These are phyloP conservation scores for Dendrocalamus latiflorus DNA, from an alignment of 202 grass and related monocot genomes.

Conservation along the genomic window DNA sequence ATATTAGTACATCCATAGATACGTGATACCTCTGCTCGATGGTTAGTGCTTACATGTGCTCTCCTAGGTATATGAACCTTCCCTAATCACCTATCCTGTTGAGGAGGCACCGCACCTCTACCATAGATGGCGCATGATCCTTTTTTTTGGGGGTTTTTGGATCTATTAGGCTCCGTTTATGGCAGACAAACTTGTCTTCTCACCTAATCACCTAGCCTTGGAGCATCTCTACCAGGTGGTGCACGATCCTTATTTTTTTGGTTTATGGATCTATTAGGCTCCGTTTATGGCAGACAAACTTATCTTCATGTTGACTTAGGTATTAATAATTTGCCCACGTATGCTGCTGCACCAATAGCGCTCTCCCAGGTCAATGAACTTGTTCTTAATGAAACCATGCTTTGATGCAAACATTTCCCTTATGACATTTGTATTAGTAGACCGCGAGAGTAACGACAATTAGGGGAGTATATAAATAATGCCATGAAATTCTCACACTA, in stretches of 20 bases:
- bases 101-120: too few relatives aligned
- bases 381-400: conserved; percentile 26
- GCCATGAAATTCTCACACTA: conserved; percentile 25
- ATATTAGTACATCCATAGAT: conserved; percentile 16
- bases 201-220: too few relatives aligned
- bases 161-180: too few relatives aligned
- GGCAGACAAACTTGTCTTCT: too few relatives aligned
- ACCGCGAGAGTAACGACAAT: conserved; percentile 21
- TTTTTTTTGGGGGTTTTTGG: too few relatives aligned
- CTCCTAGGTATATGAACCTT: conserved; percentile 34
- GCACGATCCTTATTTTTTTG: conserved; percentile 29
- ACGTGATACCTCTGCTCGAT: conserved; percentile 20
- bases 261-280: conserved; percentile 31
- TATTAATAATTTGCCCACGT: conserved; percentile 29
- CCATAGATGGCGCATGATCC: too few relatives aligned
- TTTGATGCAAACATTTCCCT: conserved; percentile 22
- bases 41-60: conserved; percentile 42
- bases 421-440: conserved; percentile 18
- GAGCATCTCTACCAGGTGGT: conserved; percentile 18
- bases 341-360: conserved; percentile 14
- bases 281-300: conserved; percentile 44
- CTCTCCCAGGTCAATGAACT: conserved; percentile 32
- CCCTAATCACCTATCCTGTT: conserved; percentile 27
- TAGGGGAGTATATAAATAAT: conserved; percentile 31
- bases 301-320: conserved; percentile 31